Conservation (phyloP, 2,329 filamentous ascomycete species). For the Botrytis medusae region DNA sequence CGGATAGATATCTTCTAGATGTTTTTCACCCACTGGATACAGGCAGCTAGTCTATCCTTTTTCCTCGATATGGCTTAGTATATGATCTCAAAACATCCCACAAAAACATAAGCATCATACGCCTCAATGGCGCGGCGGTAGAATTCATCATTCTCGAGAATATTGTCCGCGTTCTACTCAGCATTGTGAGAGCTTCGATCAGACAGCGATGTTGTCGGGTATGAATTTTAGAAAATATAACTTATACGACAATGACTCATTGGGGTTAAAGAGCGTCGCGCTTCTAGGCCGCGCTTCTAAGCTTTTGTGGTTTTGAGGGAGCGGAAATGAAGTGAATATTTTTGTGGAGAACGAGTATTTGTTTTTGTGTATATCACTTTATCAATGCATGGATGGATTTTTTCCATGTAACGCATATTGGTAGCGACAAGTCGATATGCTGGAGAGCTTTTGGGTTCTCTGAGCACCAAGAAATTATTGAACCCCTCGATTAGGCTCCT, state of each 20-base stretch:
- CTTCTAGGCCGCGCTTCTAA: neutral
- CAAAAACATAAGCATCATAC: neutral
- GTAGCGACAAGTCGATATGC: neutral
- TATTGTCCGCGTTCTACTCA: neutral
- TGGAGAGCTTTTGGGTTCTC: slow-evolving; percentile 18
- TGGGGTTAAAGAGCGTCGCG: neutral
- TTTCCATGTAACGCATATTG: neutral
- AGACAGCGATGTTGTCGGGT: neutral
- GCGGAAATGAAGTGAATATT: neutral
- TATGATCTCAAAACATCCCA: neutral
- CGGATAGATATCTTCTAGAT: neutral
- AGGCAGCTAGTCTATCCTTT: neutral
- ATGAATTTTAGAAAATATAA: neutral
- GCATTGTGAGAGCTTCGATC: neutral
- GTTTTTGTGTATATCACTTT: neutral
- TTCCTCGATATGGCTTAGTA: neutral
- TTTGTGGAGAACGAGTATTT: neutral
- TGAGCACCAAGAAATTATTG: slow-evolving; percentile 38
- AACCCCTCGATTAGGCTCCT: slow-evolving; percentile 41
- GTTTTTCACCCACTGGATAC: neutral
- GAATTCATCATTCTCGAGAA: slow-evolving; percentile 1
- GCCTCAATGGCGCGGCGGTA: slow-evolving; percentile 5
- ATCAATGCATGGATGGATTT: too few species aligned
- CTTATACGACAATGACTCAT: neutral
- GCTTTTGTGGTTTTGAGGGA: neutral